Evolutionary conservation across 495 filamentous ascomycete genomes (phyloP).

Genomic region (Penicillium maclennaniae): DNA sequence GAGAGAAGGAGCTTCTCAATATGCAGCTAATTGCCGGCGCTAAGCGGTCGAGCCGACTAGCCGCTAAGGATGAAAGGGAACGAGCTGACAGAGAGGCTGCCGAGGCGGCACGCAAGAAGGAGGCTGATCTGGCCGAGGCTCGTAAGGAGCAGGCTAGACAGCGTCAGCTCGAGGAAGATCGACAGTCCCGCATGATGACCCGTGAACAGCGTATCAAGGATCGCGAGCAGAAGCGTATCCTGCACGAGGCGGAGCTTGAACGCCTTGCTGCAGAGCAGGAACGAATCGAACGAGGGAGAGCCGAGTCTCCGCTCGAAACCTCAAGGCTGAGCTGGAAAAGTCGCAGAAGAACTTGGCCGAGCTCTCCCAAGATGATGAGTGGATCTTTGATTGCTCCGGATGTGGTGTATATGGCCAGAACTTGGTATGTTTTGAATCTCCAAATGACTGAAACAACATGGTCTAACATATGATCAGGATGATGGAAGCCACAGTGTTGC

Average conservation of each 20-base stretch:
- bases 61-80: constrained; percentile 73
- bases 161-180: constrained; percentile 66
- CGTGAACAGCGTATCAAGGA: constrained; percentile 80
- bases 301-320: constrained; percentile 71
- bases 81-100: constrained; percentile 64
- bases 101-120: constrained; percentile 69
- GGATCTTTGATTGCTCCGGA: constrained; percentile 88
- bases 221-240: constrained; percentile 71
- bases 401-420: constrained; percentile 88
- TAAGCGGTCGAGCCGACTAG: constrained; percentile 86
- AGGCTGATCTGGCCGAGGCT: constrained; percentile 60
- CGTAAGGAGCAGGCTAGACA: constrained; percentile 63
- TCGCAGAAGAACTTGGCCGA: constrained; percentile 68
- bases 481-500: constrained; percentile 90
- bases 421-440: constrained; percentile 42
- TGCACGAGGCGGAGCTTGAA: constrained; percentile 79
- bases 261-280: constrained; percentile 74
- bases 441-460: neutral
- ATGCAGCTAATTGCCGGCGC: constrained; percentile 84
- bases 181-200: constrained; percentile 77
- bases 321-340: constrained; percentile 72
- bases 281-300: constrained; percentile 57
- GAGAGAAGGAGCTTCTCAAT: constrained; percentile 75
- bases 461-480: constrained; percentile 50
- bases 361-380: constrained; percentile 74